Conservation (phyloP, 805 yeast species). For the Kodamaea sagamina region DNA sequence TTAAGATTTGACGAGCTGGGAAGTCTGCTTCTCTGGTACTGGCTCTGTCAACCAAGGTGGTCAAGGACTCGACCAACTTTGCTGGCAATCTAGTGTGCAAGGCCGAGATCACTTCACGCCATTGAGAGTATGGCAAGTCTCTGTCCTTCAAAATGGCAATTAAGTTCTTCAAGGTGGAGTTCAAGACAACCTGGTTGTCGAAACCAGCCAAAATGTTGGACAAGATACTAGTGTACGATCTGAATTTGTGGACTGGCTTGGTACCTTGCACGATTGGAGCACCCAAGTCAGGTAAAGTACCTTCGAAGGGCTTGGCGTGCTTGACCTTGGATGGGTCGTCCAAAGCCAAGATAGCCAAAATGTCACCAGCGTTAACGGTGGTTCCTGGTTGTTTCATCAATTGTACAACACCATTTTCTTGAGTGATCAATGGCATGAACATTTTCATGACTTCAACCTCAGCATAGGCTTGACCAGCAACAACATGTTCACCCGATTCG, state of each 20-base stretch:
- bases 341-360: slow-evolving; percentile 87
- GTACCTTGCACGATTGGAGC: slow-evolving; percentile 80
- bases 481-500: slow-evolving; percentile 92
- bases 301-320: slow-evolving; percentile 94
- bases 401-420: slow-evolving; percentile 91
- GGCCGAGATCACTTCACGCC: slow-evolving; percentile 85
- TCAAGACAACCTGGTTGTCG: slow-evolving; percentile 95
- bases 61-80: slow-evolving; percentile 68
- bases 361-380: slow-evolving; percentile 95
- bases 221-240: slow-evolving; percentile 58
- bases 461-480: slow-evolving; percentile 91
- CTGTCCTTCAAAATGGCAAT: slow-evolving; percentile 74
- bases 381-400: slow-evolving; percentile 97
- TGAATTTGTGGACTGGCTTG: slow-evolving; percentile 77
- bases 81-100: slow-evolving; percentile 87
- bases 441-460: slow-evolving; percentile 99
- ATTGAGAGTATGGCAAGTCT: slow-evolving; percentile 88
- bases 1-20: slow-evolving; percentile 86
- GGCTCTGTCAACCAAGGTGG: slow-evolving; percentile 66
- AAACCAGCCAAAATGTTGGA: slow-evolving; percentile 83
- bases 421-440: slow-evolving; percentile 97
- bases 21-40: slow-evolving; percentile 72
- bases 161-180: slow-evolving; percentile 71
- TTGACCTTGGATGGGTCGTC: slow-evolving; percentile 98
- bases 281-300: slow-evolving; percentile 88